These are phyloP conservation scores for Lithocarpus polystachyus DNA, from an alignment of 306 rosid genomes.

Conservation along the genomic window DNA sequence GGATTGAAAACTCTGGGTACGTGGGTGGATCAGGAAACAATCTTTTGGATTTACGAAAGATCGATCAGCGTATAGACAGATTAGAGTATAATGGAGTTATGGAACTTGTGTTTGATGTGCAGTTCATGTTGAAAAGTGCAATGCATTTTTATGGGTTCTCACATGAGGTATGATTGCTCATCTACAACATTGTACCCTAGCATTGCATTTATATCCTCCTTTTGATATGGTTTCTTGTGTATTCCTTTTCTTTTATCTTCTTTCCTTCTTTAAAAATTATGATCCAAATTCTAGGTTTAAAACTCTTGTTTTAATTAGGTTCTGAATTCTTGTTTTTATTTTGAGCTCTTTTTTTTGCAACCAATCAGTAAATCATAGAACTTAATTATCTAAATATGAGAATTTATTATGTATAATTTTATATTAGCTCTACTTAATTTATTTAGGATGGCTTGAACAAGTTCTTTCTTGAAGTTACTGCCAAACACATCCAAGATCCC, in stretches of 20 bases:
- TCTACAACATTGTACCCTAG: constrained; percentile 3
- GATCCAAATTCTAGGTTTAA: neutral
- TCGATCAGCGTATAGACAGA: constrained; percentile 81
- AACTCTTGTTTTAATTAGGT: too few species aligned
- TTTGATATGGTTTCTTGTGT: neutral
- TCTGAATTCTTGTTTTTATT: neutral
- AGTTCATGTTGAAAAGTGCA: constrained; percentile 80
- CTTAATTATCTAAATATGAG: neutral
- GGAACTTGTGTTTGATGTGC: constrained; percentile 91
- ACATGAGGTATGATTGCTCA: constrained; percentile 64
- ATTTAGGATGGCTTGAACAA: neutral
- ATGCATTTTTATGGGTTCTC: constrained; percentile 78
- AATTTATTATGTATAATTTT: neutral
- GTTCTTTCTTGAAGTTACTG: neutral
- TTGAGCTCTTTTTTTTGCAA: neutral
- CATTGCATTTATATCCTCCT: neutral
- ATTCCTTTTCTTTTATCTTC: neutral
- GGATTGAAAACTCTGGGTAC: constrained; percentile 62
- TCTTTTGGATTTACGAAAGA: constrained; percentile 72
- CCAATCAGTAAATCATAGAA: neutral
- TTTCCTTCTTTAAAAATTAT: neutral
- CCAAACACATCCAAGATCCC: neutral
- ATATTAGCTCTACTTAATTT: neutral
- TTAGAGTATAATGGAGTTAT: constrained; percentile 76
- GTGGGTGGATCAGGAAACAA: constrained; percentile 56